Conservation (phyloP, 1,284 basidiomycete genomes). For the Marasmius fiardii region DNA sequence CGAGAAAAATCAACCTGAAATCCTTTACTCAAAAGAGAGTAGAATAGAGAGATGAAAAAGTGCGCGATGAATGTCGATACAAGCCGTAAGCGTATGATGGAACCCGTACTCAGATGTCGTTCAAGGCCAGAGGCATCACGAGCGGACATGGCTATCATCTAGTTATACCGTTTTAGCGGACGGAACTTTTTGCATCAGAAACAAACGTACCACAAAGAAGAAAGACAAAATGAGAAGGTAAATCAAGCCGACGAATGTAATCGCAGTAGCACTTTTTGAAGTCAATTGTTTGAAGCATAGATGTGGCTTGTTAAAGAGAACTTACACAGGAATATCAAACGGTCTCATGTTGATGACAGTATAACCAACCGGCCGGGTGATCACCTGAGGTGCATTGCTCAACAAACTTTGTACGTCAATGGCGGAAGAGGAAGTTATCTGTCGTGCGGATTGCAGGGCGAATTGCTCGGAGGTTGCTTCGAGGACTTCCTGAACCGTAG, state of each 20-base stretch:
- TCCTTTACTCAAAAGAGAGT: slow-evolving; percentile 61
- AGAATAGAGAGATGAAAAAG: slow-evolving; percentile 58
- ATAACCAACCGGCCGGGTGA: slow-evolving; percentile 51
- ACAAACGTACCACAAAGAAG: slow-evolving; percentile 29
- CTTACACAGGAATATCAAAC: slow-evolving; percentile 62
- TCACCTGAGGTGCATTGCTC: slow-evolving; percentile 52
- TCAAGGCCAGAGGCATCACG: slow-evolving; percentile 44
- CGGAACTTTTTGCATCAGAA: slow-evolving; percentile 19
- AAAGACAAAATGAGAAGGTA: slow-evolving; percentile 65
- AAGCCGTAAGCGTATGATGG: slow-evolving; percentile 56
- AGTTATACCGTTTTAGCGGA: not conserved
- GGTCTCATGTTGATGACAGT: slow-evolving; percentile 57
- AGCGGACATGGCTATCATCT: slow-evolving; percentile 30
- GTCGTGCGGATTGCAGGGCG: slow-evolving; percentile 31
- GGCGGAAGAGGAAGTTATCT: slow-evolving; percentile 28
- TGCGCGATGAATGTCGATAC: slow-evolving; percentile 51
- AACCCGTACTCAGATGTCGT: slow-evolving; percentile 43
- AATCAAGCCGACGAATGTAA: slow-evolving; percentile 69
- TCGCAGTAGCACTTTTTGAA: slow-evolving; percentile 56
- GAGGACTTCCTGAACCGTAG: slow-evolving; percentile 25
- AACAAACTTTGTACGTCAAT: slow-evolving; percentile 35
- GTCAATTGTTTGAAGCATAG: not conserved
- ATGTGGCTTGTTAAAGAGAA: slow-evolving; percentile 10
- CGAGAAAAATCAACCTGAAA: slow-evolving; percentile 60
- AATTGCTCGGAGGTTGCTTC: slow-evolving; percentile 28